Evolutionary conservation across 345 rosid genomes (phyloP), one percentile per base, ranked within the genome.

Genomic region (Melastoma malabathricum): DNA sequence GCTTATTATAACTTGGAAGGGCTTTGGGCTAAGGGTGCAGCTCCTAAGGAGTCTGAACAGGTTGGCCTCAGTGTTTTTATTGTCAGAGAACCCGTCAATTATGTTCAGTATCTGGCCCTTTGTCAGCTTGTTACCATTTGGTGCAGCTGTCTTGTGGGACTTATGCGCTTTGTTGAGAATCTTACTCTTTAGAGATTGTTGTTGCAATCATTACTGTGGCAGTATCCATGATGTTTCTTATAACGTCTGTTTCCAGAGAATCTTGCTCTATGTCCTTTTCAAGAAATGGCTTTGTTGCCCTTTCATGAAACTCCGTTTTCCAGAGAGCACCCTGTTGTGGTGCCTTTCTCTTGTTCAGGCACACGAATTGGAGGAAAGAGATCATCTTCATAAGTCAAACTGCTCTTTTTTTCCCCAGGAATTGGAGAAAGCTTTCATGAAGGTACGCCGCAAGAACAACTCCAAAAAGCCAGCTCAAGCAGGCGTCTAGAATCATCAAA

Each of bases 1-100:
- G 76, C 66, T 61, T 86, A 86, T 58, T 90, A 82, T 70, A 64
- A 82, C 65, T 70, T 86, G 74, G 98, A 90, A 70, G 64, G 60
- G 41, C 75, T 84, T 52, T 80, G 94, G 89, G 59, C 63, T 46
- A 23, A 63, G 8, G 64, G 58, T 47, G n/a, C 54, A 44, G 50
- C 68, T 13, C 59, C 49, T 27, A 51, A 57, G 47, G 89, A 83
- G 47, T 55, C 74, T 1, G 63, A 52, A 59, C 69, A 77, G 83
- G 90, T 79, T 69, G 23, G 23, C 17, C 16, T 44, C 9, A 38
- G 15, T 7, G 15, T 43, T 14, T 43, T 3, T 27, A 3, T 27
- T 2, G 31, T 27, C 31, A 27, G 31, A 27, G 43, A 27, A 23
- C 53, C 14, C 22, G 53, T 49, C 19, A 27, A 27, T 50, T 50